Evolutionary conservation across 2,329 filamentous ascomycete genomes (phyloP).

Genomic region (Aspergillus udagawae): DNA sequence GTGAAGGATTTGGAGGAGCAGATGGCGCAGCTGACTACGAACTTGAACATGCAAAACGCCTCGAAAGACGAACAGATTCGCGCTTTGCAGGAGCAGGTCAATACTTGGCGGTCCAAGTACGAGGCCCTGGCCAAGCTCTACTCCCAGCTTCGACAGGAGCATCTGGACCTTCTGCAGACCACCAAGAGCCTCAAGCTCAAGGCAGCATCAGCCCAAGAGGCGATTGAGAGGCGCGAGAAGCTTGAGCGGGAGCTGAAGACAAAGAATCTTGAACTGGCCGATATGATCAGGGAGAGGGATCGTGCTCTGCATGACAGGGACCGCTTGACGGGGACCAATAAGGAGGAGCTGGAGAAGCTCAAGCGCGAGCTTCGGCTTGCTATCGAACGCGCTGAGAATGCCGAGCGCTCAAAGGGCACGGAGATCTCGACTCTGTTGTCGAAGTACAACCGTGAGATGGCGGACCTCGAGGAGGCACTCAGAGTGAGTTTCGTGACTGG

Average conservation of each 20-base stretch:
- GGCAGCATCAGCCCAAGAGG: constrained; percentile 93
- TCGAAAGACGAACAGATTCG: constrained; percentile 95
- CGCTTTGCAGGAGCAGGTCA: constrained; percentile 91
- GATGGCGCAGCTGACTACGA: constrained; percentile 74
- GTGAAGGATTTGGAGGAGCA: constrained; percentile 92
- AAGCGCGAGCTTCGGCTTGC: constrained; percentile 92
- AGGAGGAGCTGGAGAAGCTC: constrained; percentile 90
- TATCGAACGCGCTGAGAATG: constrained; percentile 83
- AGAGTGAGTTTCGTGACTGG: constrained; percentile 36
- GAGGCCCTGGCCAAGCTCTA: constrained; percentile 95
- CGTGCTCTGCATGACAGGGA: constrained; percentile 92
- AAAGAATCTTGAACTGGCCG: constrained; percentile 96
- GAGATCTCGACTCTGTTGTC: constrained; percentile 92
- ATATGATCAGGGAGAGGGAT: constrained; percentile 97
- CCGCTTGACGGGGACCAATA: constrained; percentile 76
- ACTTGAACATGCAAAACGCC: constrained; percentile 75
- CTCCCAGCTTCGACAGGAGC: constrained; percentile 90
- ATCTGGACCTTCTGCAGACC: constrained; percentile 89
- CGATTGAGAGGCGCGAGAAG: constrained; percentile 90
- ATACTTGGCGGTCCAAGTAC: constrained; percentile 96
- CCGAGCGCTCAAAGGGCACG: constrained; percentile 88
- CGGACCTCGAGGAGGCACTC: constrained; percentile 89
- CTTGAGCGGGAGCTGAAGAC: constrained; percentile 97
- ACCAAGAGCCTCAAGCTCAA: constrained; percentile 96
- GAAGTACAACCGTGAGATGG: constrained; percentile 96